A percentile compares a stretch with the other conserved stretches of the same genome.
Evolutionary conservation across 2,329 filamentous ascomycete genomes (phyloP).

Genomic region (Boeremia lycopersici): DNA sequence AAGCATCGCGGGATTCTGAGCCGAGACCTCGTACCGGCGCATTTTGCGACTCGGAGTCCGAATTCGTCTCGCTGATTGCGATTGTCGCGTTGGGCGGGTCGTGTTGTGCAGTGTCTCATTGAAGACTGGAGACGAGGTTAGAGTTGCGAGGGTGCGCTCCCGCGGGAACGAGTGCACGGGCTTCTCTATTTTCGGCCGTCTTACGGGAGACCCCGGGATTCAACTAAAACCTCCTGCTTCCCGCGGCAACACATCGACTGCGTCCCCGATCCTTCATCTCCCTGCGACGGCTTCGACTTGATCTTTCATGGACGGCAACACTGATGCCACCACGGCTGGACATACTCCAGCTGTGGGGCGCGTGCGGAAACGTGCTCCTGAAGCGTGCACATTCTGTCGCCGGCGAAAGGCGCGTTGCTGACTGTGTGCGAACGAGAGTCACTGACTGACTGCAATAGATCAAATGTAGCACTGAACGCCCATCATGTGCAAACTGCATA

Average conservation of each 20-base stretch:
- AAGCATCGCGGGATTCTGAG: neutral
- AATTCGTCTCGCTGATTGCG: neutral
- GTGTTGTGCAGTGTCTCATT: neutral
- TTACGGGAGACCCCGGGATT: neutral
- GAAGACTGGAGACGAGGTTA: neutral
- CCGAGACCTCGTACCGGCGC: neutral
- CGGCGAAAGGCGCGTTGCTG: slow-evolving; percentile 44
- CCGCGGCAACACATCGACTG: slow-evolving; percentile 4
- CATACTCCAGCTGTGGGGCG: slow-evolving; percentile 18
- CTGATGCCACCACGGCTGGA: neutral
- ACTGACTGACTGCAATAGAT: slow-evolving; percentile 44
- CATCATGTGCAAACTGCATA: slow-evolving; percentile 55
- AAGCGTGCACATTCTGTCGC: slow-evolving; percentile 49
- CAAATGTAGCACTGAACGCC: slow-evolving; percentile 56
- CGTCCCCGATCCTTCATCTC: neutral
- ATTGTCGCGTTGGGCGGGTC: neutral
- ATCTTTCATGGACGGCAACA: slow-evolving; percentile 5
- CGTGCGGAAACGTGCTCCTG: slow-evolving; percentile 31
- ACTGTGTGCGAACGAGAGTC: neutral
- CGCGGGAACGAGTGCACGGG: neutral
- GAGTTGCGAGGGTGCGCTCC: neutral
- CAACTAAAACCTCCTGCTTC: neutral
- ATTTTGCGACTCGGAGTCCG: neutral
- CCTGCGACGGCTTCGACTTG: neutral
- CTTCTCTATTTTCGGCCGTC: neutral